Percentiles rank a stretch among this genome's conserved stretches.
These are phyloP conservation scores for Alternaria tenuissima DNA, from an alignment of 2,329 filamentous ascomycete species.

Conservation along the genomic window DNA sequence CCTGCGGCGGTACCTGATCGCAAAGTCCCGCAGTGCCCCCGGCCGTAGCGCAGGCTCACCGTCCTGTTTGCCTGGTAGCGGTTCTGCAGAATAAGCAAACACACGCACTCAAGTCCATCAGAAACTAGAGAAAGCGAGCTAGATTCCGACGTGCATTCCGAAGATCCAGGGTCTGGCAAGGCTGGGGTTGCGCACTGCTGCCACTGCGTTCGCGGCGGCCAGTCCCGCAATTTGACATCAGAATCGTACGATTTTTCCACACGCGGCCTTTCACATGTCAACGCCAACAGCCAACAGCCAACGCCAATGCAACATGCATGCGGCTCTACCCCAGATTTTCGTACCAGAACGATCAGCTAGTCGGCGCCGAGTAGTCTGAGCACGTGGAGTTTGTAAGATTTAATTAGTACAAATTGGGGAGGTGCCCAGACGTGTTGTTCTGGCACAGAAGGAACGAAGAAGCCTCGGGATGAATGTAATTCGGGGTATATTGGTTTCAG, in stretches of 20 bases:
- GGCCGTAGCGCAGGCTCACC: not conserved
- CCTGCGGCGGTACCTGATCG: not conserved
- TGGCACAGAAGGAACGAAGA: not conserved
- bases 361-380: not conserved
- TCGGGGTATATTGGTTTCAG: constrained; percentile 12
- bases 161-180: constrained; percentile 14
- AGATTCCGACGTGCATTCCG: constrained; percentile 26
- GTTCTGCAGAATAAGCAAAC: not conserved
- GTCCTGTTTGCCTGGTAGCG: not conserved
- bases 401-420: not conserved
- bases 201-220: constrained; percentile 12
- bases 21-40: not conserved
- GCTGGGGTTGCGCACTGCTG: constrained; percentile 1
- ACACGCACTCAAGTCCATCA: not conserved
- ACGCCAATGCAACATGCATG: constrained; percentile 18
- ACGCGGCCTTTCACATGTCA: constrained; percentile 6
- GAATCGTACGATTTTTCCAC: constrained; percentile 42
- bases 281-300: constrained; percentile 3
- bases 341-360: constrained; percentile 4
- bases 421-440: not conserved
- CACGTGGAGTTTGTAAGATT: not conserved
- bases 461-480: constrained; percentile 3
- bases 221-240: constrained; percentile 31
- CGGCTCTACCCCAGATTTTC: constrained; percentile 26
- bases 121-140: constrained; percentile 4